Evolutionary conservation across 192 early-diverging fungal species (phyloP).

Genomic region (Coemansia guatemalensis): DNA sequence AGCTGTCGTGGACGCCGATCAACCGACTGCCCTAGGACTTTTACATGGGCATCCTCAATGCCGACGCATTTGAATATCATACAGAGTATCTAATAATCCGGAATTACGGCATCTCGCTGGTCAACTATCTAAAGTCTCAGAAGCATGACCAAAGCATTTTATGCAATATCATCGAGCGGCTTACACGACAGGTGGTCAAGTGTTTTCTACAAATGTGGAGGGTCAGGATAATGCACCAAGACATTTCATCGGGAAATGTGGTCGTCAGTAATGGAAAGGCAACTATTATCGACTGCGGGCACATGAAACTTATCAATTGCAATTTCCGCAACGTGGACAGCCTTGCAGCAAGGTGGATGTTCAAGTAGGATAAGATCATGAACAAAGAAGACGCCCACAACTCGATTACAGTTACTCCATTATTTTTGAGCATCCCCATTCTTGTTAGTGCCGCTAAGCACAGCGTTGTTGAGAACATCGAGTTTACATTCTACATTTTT

Average conservation of each 20-base stretch:
- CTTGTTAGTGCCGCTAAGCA: neutral
- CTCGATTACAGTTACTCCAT: neutral
- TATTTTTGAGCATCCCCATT: neutral
- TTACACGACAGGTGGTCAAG: too few relatives aligned
- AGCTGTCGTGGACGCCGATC: too few relatives aligned
- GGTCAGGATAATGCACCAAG: slow-evolving; percentile 10
- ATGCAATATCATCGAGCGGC: too few relatives aligned
- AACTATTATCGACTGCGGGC: slow-evolving; percentile 15
- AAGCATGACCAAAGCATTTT: too few relatives aligned
- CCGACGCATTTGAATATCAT: too few relatives aligned
- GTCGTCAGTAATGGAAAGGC: neutral
- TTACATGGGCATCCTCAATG: too few relatives aligned
- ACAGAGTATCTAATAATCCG: too few relatives aligned
- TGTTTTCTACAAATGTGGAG: too few relatives aligned
- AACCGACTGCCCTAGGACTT: too few relatives aligned
- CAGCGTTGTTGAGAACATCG: slow-evolving; percentile 9
- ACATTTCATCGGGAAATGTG: slow-evolving; percentile 14
- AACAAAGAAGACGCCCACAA: neutral
- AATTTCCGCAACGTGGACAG: neutral
- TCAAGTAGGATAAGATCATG: neutral
- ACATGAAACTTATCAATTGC: neutral
- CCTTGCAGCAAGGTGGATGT: neutral
- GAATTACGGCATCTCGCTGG: too few relatives aligned
- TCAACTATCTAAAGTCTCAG: too few relatives aligned
- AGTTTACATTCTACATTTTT: slow-evolving; percentile 8